Base-by-base conservation (phyloP, 2,329 filamentous ascomycete species). In the Fusarium sp. region DNA sequence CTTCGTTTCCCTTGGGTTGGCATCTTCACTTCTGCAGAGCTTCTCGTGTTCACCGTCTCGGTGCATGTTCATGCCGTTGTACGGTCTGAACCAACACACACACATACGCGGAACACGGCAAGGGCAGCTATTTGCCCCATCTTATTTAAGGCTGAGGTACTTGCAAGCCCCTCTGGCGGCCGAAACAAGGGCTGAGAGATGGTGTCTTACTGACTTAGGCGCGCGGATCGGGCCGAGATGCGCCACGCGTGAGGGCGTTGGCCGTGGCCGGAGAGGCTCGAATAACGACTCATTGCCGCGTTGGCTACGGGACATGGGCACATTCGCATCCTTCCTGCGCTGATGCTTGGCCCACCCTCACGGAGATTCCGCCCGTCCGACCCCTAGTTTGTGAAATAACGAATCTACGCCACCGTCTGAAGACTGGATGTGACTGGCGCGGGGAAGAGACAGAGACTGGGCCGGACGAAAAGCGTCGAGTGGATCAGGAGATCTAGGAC, bases 311-410 rank as follows among this genome's bases (percentile, higher is more conserved):
- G 15, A 28, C 27, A 56, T 64, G 31, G 56, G 61, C 55, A 64
- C 50, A 64, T 55, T 50, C 27, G 28, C 30, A 60, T 60, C 61
- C 61, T 60, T 64, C 56, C 61, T 64, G 50, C 40, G 61, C 61
- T 64, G 56, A 64, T 60, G 37, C 60, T 34, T 64, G 41, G 61
- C 61, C 56, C 61, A 64, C 55, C 23, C 23, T 23, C 23, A 43
- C 39, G 56, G 11, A 8, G 15, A 12, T 27, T 3, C 16, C 8
- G 47, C 23, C 47, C 12, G 47, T 50, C 31, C 47, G 36, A 31
- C 13, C 37, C 18, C 23, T 9, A 30, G 16, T 31, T 23, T n/a
- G 12, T 8, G 13, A 12, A 10, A 13, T 15, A 40, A 23, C 46
- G n/a, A 50, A 28, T 30, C 16, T 13, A 27, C 31, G 60, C 48